A percentile compares a stretch with the other conserved stretches of the same genome.
These are phyloP conservation scores for Simmondsia chinensis DNA, from an alignment of 148 eudicot species.

Conservation along the genomic window DNA sequence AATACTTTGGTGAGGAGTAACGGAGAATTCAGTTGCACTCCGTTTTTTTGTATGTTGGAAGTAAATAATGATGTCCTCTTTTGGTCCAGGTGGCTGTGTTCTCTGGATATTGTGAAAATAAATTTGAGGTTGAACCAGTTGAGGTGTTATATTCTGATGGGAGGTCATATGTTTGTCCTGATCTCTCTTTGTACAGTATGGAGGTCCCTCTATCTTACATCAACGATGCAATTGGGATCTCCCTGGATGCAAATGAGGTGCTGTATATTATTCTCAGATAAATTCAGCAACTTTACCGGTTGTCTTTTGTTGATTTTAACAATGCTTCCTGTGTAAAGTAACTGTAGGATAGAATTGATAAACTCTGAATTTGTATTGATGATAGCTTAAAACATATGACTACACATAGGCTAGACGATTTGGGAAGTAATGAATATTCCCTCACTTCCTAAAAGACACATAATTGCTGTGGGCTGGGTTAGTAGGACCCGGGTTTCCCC, in stretches of 20 bases:
- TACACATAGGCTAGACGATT: too few relatives aligned
- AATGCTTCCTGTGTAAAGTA: not conserved
- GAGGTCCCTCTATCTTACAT: constrained; percentile 72
- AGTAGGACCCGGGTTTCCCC: too few relatives aligned
- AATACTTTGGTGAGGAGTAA: constrained; percentile 64
- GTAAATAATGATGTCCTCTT: constrained; percentile 6
- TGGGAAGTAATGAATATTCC: too few relatives aligned
- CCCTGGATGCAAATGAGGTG: constrained; percentile 74
- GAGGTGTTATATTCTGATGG: constrained; percentile 74
- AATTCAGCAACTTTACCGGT: too few relatives aligned
- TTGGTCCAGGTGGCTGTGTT: constrained; percentile 81
- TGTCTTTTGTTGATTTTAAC: not conserved
- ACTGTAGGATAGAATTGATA: too few relatives aligned
- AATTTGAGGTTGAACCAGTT: constrained; percentile 92
- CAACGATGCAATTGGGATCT: constrained; percentile 58
- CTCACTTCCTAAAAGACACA: too few relatives aligned
- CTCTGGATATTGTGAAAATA: constrained; percentile 63
- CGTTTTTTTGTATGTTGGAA: not conserved
- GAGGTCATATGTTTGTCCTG: constrained; percentile 56
- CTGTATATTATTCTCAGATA: not conserved
- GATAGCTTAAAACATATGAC: too few relatives aligned
- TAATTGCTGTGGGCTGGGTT: too few relatives aligned
- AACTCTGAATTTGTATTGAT: too few relatives aligned
- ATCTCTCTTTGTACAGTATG: constrained; percentile 66
- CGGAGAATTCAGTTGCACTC: not conserved